Conservation (phyloP, 306 rosid genomes). For the Trifolium repens region DNA sequence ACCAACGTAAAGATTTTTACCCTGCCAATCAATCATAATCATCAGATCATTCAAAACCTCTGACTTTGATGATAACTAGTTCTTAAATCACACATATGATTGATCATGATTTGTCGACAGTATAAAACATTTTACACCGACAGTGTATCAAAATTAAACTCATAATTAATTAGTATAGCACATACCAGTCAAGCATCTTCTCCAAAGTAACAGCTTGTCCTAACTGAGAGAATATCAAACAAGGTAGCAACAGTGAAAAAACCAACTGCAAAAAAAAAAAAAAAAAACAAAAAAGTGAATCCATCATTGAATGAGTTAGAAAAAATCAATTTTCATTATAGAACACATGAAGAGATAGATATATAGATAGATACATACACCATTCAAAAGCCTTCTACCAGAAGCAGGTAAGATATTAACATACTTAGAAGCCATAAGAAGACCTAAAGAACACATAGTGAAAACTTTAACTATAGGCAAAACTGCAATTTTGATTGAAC, state of each 20-base stretch:
- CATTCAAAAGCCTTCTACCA: constrained; percentile 90
- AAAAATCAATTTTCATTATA: background rate
- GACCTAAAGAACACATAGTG: constrained; percentile 85
- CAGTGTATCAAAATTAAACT: background rate
- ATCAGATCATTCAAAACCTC: too few species aligned
- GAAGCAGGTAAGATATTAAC: constrained; percentile 79
- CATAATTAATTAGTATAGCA: background rate
- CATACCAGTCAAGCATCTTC: constrained; percentile 88
- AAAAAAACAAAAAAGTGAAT: constrained; percentile 26
- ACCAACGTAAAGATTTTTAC: background rate
- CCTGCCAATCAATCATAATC: background rate
- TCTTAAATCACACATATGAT: too few species aligned
- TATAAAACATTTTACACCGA: background rate
- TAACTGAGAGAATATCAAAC: constrained; percentile 90
- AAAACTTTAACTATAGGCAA: constrained; percentile 89
- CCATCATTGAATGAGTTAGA: background rate
- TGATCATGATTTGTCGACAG: background rate
- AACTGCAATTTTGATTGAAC: constrained; percentile 80
- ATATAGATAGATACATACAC: constrained; percentile 64
- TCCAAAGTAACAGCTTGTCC: constrained; percentile 85
- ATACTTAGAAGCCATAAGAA: constrained; percentile 95
- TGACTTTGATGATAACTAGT: too few species aligned
- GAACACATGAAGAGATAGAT: background rate
- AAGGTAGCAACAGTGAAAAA: constrained; percentile 88
- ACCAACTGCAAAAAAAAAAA: constrained; percentile 67